Evolutionary conservation across 169 alveolate genomes (phyloP), one percentile per base, ranked within the genome.

Genomic region (Eimeria sp.): DNA sequence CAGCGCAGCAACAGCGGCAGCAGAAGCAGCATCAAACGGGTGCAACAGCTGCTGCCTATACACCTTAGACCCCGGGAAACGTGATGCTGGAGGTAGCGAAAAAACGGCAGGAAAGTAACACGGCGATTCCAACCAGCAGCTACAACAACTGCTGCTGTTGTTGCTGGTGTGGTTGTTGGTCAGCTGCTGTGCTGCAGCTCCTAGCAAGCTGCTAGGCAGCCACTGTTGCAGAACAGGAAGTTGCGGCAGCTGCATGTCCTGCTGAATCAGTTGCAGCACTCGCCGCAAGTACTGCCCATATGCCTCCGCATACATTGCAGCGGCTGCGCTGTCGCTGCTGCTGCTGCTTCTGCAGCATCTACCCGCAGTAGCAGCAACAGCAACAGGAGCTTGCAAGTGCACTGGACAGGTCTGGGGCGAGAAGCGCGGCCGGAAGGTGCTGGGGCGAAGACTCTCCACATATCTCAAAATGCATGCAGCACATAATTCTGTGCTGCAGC

Each of bases 21-120:
- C 95, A 73, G 95, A 90, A 20, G 95, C 95, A 65, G 95, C 95
- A 51, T 90, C 95, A 9, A 90, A 54, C 47, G 95, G 95, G 13
- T 54, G 61, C 61, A 54, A 13, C 61, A 54, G 61, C 61, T 54
- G 61, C 61, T 54, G 61, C 13, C 82, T 72, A 76, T 75, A 90
- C 49, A 83, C 82, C 70, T 40, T 51, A 73, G 89, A 90, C 65
- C 30, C 27, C 2, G 89, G 89, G 43, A 83, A 83, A 3, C 87
- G 40, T 25, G 57, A 57, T 13, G 49, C 20, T 0, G 95, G 67
- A 7, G 95, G 95, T 25, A 90, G 95, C 27, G 95, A 27, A 43
- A 90, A 90, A 54, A 90, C 47, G 4, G 80, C 58, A 25, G 90
- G 95, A 45, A 90, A 90, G 57, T 40, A 73, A 30, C 76, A 54